phyloP scores from a whole-genome alignment of 2,329 filamentous ascomycete genomes.

The Scleromitrula shiraiana region DNA sequence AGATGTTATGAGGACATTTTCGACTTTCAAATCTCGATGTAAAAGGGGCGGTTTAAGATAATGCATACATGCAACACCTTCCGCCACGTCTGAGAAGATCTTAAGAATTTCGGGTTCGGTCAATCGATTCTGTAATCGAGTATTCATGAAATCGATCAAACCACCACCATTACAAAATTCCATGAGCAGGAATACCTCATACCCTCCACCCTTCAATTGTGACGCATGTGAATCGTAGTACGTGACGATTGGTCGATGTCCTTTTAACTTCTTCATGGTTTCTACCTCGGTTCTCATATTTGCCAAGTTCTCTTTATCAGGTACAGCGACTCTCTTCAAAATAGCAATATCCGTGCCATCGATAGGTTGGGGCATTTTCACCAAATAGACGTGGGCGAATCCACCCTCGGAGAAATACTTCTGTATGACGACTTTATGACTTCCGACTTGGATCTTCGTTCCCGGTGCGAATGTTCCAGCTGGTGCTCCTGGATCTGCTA shows the following conservation, averaged over 20 bases:
- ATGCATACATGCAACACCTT: slow-evolving; percentile 98
- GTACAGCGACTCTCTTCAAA: slow-evolving; percentile 77
- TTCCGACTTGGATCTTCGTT: slow-evolving; percentile 93
- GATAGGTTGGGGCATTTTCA: slow-evolving; percentile 62
- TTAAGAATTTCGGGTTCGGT: slow-evolving; percentile 96
- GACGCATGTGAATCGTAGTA: slow-evolving; percentile 98
- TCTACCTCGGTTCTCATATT: slow-evolving; percentile 98
- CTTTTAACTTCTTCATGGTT: slow-evolving; percentile 99
- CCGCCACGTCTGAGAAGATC: slow-evolving; percentile 93
- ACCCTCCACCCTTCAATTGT: slow-evolving; percentile 84
- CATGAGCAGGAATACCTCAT: slow-evolving; percentile 98
- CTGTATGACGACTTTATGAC: slow-evolving; percentile 87
- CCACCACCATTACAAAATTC: slow-evolving; percentile 93
- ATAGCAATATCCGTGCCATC: slow-evolving; percentile 32
- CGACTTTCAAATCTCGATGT: slow-evolving; percentile 93
- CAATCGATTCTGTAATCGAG: slow-evolving; percentile 85
- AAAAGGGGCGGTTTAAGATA: slow-evolving; percentile 90
- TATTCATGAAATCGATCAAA: slow-evolving; percentile 99
- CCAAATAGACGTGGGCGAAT: slow-evolving; percentile 96
- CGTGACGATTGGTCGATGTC: slow-evolving; percentile 90
- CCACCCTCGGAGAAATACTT: slow-evolving; percentile 97
- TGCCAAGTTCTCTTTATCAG: slow-evolving; percentile 87
- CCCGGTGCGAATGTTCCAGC: slow-evolving; percentile 85
- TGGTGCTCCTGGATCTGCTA: slow-evolving; percentile 42
- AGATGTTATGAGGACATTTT: slow-evolving; percentile 79